phyloP scores from a whole-genome alignment of 2,329 filamentous ascomycete species.

The Herpotrichia juniperi region DNA sequence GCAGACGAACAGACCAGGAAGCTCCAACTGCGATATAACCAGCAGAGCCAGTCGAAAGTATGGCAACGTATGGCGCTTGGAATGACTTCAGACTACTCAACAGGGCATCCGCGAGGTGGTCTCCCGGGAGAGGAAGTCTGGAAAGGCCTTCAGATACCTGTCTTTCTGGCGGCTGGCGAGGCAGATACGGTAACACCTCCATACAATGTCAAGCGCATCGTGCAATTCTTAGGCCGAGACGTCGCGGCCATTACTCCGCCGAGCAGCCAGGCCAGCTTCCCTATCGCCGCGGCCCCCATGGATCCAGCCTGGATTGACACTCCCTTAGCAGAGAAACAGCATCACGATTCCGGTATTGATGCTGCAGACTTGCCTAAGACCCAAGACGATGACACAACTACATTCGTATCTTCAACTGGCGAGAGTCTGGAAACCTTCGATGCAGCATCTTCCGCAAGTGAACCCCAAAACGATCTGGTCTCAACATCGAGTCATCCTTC shows the following conservation, averaged over 20 bases:
- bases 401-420: conserved; percentile 20
- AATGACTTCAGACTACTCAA: conserved; percentile 65
- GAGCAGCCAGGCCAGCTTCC: conserved; percentile 47
- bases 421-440: conserved; percentile 24
- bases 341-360: conserved; percentile 43
- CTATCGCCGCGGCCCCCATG: conserved; percentile 58
- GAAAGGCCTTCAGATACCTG: conserved; percentile 72
- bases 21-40: conserved; percentile 77
- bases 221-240: conserved; percentile 47
- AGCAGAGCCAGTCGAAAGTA: conserved; percentile 80
- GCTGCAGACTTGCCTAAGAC: conserved; percentile 31
- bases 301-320: conserved; percentile 38
- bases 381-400: conserved; percentile 14
- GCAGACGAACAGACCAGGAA: conserved; percentile 70
- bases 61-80: conserved; percentile 84
- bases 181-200: conserved; percentile 78
- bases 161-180: conserved; percentile 80
- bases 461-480: not conserved
- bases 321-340: conserved; percentile 27
- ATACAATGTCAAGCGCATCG: conserved; percentile 72
- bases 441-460: not conserved
- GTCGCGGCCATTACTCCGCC: conserved; percentile 39
- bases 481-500: not conserved
- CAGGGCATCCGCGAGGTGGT: conserved; percentile 63
- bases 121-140: conserved; percentile 74